A percentile compares a stretch with the other conserved stretches of the same genome.
Conservation (phyloP, 2,329 filamentous ascomycete species). For the Nigrospora osmanthi region DNA sequence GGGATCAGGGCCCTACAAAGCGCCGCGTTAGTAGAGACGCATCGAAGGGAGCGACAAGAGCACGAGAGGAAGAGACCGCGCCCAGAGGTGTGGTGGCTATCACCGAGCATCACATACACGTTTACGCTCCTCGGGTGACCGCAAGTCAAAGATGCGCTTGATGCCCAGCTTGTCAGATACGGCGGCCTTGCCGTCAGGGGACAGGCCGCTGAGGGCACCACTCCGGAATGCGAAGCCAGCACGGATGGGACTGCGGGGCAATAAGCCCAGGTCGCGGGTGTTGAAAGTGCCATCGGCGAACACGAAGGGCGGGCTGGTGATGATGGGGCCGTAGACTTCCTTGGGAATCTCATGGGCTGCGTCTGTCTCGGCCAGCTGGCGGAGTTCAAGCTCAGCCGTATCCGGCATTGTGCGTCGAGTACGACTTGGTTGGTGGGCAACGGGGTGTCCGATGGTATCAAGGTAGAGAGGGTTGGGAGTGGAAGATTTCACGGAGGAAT, state of each 20-base stretch:
- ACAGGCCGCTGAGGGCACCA: conserved; percentile 30
- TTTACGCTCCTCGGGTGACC: conserved; percentile 35
- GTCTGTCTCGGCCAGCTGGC: conserved; percentile 32
- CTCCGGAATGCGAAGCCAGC: conserved; percentile 36
- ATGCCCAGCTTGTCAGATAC: conserved; percentile 29
- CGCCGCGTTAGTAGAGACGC: too few species aligned
- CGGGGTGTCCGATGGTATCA: too few species aligned
- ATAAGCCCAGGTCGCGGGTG: conserved; percentile 39
- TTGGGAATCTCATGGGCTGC: conserved; percentile 28
- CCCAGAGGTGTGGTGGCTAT: too few species aligned
- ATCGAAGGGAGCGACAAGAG: too few species aligned
- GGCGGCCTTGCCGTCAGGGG: conserved; percentile 27
- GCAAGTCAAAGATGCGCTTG: conserved; percentile 42
- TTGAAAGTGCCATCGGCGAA: conserved; percentile 40
- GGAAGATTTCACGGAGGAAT: too few species aligned
- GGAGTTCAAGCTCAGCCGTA: conserved; percentile 16
- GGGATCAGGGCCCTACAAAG: conserved; percentile 30
- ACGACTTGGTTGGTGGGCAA: too few species aligned
- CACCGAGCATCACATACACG: too few species aligned
- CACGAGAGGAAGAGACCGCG: too few species aligned
- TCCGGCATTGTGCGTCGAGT: too few species aligned
- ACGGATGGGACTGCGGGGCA: conserved; percentile 32
- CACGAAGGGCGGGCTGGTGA: conserved; percentile 38
- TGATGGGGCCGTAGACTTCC: conserved; percentile 24
- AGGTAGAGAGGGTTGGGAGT: too few species aligned